Conservation (phyloP, 192 early-diverging fungal genomes). For the Gamsiella multidivaricata region DNA sequence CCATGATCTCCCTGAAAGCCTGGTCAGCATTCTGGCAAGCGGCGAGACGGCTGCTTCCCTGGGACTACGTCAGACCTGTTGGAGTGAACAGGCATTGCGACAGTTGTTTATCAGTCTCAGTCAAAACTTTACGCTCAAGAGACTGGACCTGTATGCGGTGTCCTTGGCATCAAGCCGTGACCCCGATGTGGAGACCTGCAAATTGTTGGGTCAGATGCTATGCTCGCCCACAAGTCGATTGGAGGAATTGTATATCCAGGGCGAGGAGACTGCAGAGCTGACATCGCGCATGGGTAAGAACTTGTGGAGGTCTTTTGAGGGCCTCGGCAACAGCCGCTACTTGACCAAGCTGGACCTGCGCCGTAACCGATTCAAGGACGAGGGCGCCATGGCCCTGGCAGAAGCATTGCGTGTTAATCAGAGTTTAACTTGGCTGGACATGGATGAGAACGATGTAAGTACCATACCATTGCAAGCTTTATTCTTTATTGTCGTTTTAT, state of each 20-base stretch:
- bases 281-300: conserved; percentile 49
- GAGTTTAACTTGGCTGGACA: conserved; percentile 42
- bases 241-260: conserved; percentile 49
- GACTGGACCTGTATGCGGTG: conserved; percentile 55
- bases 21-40: conserved; percentile 50
- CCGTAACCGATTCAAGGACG: conserved; percentile 52
- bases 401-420: conserved; percentile 52
- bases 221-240: conserved; percentile 49
- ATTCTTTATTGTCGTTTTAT: too few relatives aligned
- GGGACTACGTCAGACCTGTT: conserved; percentile 55
- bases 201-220: conserved; percentile 44
- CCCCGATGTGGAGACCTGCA: conserved; percentile 56
- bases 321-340: conserved; percentile 39
- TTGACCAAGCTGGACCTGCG: conserved; percentile 47
- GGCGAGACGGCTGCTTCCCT: conserved; percentile 53
- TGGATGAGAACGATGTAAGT: conserved; percentile 62
- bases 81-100: conserved; percentile 60
- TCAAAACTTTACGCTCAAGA: conserved; percentile 52
- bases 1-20: conserved; percentile 49
- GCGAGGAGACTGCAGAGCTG: conserved; percentile 32
- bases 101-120: conserved; percentile 58
- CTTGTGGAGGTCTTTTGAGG: conserved; percentile 41
- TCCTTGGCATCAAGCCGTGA: conserved; percentile 32
- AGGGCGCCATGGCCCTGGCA: conserved; percentile 53
- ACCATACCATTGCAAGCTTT: too few relatives aligned